These are phyloP conservation scores for Amylocystis lapponica DNA, from an alignment of 768 basidiomycete species.

Conservation along the genomic window DNA sequence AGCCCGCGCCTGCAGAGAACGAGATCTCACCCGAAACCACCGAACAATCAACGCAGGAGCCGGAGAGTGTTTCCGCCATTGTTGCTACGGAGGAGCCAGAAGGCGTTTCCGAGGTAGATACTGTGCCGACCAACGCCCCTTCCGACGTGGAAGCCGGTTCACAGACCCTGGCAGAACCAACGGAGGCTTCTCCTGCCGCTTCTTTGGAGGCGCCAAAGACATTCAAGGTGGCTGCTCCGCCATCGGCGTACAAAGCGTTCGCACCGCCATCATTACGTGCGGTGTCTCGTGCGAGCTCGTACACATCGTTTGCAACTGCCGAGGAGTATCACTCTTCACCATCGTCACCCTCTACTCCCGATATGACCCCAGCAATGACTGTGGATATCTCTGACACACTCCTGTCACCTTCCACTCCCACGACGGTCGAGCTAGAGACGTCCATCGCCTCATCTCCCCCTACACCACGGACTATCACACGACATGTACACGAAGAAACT, in stretches of 20 bases:
- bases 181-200: not conserved
- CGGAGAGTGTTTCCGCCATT: no score
- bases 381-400: constrained; percentile 1
- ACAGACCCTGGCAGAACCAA: not conserved
- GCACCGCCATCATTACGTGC: constrained; percentile 8
- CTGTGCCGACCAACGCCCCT: no score
- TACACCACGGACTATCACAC: constrained; percentile 9
- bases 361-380: not conserved
- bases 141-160: no score
- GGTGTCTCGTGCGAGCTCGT: constrained; percentile 21
- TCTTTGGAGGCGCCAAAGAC: no score
- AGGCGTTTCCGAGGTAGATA: no score
- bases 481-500: constrained; percentile 10
- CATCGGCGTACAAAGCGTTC: constrained; percentile 11
- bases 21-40: no score
- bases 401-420: not conserved
- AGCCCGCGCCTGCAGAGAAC: no score
- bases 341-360: constrained; percentile 6
- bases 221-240: constrained; percentile 3
- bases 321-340: constrained; percentile 13
- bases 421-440: not conserved
- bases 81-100: no score
- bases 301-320: constrained; percentile 21
- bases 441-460: not conserved
- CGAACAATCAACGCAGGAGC: no score